Evolutionary conservation across 2,329 filamentous ascomycete genomes (phyloP).

Genomic region (Penicillium vulpinum): DNA sequence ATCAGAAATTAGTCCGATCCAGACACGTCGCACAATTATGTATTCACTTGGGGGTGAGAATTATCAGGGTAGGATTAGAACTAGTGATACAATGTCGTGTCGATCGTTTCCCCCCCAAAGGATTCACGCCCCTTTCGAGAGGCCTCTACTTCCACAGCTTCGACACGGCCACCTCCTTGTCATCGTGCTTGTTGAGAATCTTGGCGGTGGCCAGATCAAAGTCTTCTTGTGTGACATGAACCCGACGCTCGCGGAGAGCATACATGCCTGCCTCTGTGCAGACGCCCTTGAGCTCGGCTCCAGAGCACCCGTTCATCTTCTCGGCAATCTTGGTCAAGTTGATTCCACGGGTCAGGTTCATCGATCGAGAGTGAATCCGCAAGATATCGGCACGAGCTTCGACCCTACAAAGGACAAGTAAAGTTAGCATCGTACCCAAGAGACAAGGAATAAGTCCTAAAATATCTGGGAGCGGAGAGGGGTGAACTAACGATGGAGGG

Average conservation of each 20-base stretch:
- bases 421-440: constrained; percentile 19
- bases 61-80: constrained; percentile 19
- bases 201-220: constrained; percentile 98
- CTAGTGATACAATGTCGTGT: constrained; percentile 31
- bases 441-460: not conserved
- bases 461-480: not conserved
- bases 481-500: constrained; percentile 67
- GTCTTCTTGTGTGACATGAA: constrained; percentile 98
- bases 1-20: not conserved
- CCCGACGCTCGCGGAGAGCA: constrained; percentile 87
- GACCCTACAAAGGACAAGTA: constrained; percentile 50
- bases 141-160: constrained; percentile 39
- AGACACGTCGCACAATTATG: constrained; percentile 12
- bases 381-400: constrained; percentile 97
- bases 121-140: not conserved
- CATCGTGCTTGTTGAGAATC: constrained; percentile 99
- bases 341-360: constrained; percentile 97
- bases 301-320: constrained; percentile 99
- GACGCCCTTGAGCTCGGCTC: constrained; percentile 96
- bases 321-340: constrained; percentile 98
- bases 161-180: constrained; percentile 69
- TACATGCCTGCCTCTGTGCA: constrained; percentile 99
- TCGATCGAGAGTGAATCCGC: constrained; percentile 94
- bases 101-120: constrained; percentile 6
- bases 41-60: constrained; percentile 6